Conservation (phyloP, 2,329 filamentous ascomycete genomes). For the Clonostachys sp. region DNA sequence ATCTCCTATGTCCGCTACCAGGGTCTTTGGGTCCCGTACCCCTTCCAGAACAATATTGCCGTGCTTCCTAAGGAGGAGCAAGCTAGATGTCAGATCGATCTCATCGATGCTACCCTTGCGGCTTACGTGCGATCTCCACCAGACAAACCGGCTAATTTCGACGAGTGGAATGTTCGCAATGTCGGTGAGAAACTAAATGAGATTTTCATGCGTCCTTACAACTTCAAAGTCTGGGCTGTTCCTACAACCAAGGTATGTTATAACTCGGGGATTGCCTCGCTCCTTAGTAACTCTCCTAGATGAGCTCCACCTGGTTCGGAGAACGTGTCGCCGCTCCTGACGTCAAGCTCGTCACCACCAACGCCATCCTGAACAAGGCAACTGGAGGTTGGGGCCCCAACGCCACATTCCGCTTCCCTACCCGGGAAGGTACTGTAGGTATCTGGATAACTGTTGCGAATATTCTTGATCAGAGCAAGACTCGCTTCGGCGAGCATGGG, state of each 20-base stretch:
- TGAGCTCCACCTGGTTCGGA: conserved; percentile 98
- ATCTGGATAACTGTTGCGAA: conserved; percentile 98
- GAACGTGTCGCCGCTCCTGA: conserved; percentile 97
- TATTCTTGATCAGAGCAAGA: conserved; percentile 89
- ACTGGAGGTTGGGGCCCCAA: conserved; percentile 98
- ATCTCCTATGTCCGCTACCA: conserved; percentile 99
- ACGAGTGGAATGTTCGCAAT: conserved; percentile 96
- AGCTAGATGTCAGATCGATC: conserved; percentile 86
- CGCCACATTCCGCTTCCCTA: conserved; percentile 96
- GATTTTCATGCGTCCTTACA: conserved; percentile 98
- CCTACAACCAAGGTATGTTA: conserved; percentile 79
- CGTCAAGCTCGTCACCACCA: conserved; percentile 87
- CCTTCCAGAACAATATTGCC: conserved; percentile 99
- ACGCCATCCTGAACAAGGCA: conserved; percentile 92
- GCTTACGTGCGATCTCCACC: conserved; percentile 67
- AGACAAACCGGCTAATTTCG: conserved; percentile 93
- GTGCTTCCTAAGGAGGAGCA: conserved; percentile 97
- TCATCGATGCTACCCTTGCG: conserved; percentile 92
- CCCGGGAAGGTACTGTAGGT: conserved; percentile 89
- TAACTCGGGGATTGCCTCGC: no score
- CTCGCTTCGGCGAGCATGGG: conserved; percentile 79
- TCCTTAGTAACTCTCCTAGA: conserved; percentile 46
- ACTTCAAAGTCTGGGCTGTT: conserved; percentile 99
- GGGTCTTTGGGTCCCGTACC: conserved; percentile 94
- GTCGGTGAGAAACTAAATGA: conserved; percentile 86